phyloP scores from a whole-genome alignment of 2,329 filamentous ascomycete species.

The Helotiales sp. region DNA sequence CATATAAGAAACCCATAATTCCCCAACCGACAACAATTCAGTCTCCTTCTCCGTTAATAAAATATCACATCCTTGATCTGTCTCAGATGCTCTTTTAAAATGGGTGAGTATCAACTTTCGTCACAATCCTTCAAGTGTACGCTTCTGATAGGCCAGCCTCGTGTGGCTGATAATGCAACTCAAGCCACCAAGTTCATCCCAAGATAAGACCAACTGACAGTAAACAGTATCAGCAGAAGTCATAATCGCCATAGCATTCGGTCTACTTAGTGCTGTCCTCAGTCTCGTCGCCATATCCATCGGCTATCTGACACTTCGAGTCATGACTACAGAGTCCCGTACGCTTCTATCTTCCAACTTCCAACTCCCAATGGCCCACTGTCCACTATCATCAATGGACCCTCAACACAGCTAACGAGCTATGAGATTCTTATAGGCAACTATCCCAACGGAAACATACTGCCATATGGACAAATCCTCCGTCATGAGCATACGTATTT shows the following conservation, averaged over 20 bases:
- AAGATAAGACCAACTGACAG: not conserved
- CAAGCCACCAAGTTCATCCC: not conserved
- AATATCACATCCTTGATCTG: too few species aligned
- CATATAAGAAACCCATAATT: too few species aligned
- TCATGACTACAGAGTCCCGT: not conserved
- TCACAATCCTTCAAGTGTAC: too few species aligned
- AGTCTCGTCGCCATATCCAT: not conserved
- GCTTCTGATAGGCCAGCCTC: too few species aligned
- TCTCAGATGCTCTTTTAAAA: too few species aligned
- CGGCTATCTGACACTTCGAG: conserved; percentile 9
- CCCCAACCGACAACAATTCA: too few species aligned
- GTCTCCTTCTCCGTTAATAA: too few species aligned
- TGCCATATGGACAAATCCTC: not conserved
- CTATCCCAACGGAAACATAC: not conserved
- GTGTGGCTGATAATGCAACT: too few species aligned
- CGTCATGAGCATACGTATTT: conserved; percentile 14
- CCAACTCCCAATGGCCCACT: not conserved
- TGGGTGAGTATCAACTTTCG: too few species aligned
- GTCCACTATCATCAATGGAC: too few species aligned
- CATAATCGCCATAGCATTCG: conserved; percentile 9
- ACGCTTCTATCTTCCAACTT: not conserved
- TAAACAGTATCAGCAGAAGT: conserved; percentile 7
- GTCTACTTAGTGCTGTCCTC: conserved; percentile 1
- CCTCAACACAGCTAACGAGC: not conserved
- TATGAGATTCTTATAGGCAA: not conserved